These are phyloP conservation scores for Sporormia fimetaria DNA, from an alignment of 495 filamentous ascomycete genomes.

Conservation along the genomic window DNA sequence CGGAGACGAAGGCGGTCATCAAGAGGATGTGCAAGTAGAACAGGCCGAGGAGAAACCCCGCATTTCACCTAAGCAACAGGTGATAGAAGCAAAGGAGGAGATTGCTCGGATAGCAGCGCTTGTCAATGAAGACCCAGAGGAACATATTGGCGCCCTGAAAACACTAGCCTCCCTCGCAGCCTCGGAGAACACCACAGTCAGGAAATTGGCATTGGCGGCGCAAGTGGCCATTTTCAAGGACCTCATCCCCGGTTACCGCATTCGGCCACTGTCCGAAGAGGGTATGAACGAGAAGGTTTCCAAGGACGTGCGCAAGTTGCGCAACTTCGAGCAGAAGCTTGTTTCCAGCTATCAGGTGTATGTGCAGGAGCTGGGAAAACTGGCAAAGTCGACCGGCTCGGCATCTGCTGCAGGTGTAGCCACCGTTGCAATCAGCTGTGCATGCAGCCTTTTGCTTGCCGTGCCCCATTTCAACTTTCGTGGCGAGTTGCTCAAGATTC, in stretches of 20 bases:
- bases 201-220: conserved; percentile 71
- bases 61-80: conserved; percentile 62
- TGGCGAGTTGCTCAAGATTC: conserved; percentile 69
- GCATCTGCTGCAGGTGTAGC: conserved; percentile 35
- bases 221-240: conserved; percentile 91
- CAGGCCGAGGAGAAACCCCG: conserved; percentile 44
- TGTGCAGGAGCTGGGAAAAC: conserved; percentile 54
- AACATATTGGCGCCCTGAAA: conserved; percentile 63
- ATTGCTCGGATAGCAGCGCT: conserved; percentile 67
- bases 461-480: conserved; percentile 97
- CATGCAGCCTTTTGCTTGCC: conserved; percentile 59
- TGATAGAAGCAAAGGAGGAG: conserved; percentile 83
- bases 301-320: conserved; percentile 75
- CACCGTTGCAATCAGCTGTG: conserved; percentile 71
- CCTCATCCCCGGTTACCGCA: conserved; percentile 89
- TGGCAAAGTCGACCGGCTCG: conserved; percentile 43
- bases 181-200: conserved; percentile 54
- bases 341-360: conserved; percentile 73
- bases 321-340: conserved; percentile 73
- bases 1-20: conserved; percentile 39
- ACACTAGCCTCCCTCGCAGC: conserved; percentile 62
- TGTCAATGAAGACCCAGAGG: conserved; percentile 89
- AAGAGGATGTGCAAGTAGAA: conserved; percentile 43
- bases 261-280: conserved; percentile 66
- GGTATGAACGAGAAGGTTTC: conserved; percentile 67